These are phyloP conservation scores for Isabelozyma gotoi DNA, from an alignment of 805 yeast genomes.

Conservation along the genomic window DNA sequence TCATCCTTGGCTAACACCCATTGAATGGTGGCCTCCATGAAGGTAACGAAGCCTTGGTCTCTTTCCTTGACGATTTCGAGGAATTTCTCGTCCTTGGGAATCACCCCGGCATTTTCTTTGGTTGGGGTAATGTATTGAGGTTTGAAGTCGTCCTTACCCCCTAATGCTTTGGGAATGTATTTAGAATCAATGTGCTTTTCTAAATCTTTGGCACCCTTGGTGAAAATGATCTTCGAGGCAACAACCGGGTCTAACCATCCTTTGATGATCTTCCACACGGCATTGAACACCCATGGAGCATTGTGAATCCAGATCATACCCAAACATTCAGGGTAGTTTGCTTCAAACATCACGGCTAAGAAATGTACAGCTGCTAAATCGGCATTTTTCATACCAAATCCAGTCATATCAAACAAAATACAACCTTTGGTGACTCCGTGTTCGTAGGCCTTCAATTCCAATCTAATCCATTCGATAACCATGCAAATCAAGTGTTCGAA, in stretches of 20 bases:
- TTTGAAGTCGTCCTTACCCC: conserved; percentile 66
- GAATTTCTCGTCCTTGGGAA: conserved; percentile 42
- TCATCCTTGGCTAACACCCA: conserved; percentile 68
- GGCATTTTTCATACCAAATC: conserved; percentile 81
- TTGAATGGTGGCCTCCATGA: conserved; percentile 59
- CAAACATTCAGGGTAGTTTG: conserved; percentile 90
- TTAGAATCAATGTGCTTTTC: conserved; percentile 56
- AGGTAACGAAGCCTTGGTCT: conserved; percentile 45
- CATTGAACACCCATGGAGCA: conserved; percentile 94
- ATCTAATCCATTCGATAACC: conserved; percentile 72
- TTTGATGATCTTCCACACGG: conserved; percentile 87
- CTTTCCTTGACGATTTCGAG: conserved; percentile 49
- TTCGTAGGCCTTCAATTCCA: conserved; percentile 46
- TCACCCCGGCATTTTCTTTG: conserved; percentile 66
- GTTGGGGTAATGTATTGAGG: conserved; percentile 64
- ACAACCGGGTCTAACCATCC: conserved; percentile 97
- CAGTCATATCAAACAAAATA: conserved; percentile 68
- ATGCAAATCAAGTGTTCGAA: conserved; percentile 64
- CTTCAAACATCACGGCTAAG: conserved; percentile 81
- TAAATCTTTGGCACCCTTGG: conserved; percentile 68
- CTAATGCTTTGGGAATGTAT: conserved; percentile 67
- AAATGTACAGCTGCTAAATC: conserved; percentile 87
- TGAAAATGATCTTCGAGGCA: conserved; percentile 84
- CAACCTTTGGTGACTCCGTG: conserved; percentile 3
- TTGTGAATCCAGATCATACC: conserved; percentile 82